Evolutionary conservation across 176 grass and related monocot species (phyloP), one percentile per base, ranked within the genome.

Genomic region (Musa troglodytarum): DNA sequence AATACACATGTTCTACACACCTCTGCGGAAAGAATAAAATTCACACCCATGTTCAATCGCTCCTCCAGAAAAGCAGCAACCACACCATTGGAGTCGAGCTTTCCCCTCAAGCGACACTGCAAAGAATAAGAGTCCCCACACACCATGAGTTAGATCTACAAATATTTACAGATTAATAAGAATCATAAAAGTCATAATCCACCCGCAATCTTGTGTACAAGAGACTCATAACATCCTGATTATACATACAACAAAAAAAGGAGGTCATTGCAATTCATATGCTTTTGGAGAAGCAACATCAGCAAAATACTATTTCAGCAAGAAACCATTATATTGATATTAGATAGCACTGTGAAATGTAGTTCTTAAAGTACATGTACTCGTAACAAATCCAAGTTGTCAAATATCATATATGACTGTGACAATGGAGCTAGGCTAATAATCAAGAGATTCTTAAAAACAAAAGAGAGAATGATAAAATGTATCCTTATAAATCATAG

Each of bases 1-100:
- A 21, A n/a, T 10, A 3, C 49, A 19, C 53, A 73, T 25, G 12
- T 10, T 25, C 14, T 65, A 80, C 84, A 77, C 49, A 98, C 90
- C 95, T 98, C 90, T 52, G 90, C 88, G 61, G 84, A 93, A 80
- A 98, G 81, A 81, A 84, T 12, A 15, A 93, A 87, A 72, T 55
- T 90, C n/a, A 86, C 1, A 8, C 83, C 62, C 13, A 65, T 62
- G 15, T 50, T 25, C 57, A 92, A 71, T 51, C 79, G 52, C 78
- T 89, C 88, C 78, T 93, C 90, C 50, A 98, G 51, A 82, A 82
- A 84, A 77, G 90, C 86, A 77, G 87, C 86, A 81, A 92, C 78
- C 2, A 80, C 49, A 2, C 81, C 89, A 61, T 86, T 90, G 13
- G 59, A 86, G 90, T 96, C 87, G 13, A 92, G 7, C 59, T 90